Evolutionary conservation across 2,329 filamentous ascomycete genomes (phyloP), one percentile per base, ranked within the genome.

Genomic region (Macrophomina pseudophaseolina): DNA sequence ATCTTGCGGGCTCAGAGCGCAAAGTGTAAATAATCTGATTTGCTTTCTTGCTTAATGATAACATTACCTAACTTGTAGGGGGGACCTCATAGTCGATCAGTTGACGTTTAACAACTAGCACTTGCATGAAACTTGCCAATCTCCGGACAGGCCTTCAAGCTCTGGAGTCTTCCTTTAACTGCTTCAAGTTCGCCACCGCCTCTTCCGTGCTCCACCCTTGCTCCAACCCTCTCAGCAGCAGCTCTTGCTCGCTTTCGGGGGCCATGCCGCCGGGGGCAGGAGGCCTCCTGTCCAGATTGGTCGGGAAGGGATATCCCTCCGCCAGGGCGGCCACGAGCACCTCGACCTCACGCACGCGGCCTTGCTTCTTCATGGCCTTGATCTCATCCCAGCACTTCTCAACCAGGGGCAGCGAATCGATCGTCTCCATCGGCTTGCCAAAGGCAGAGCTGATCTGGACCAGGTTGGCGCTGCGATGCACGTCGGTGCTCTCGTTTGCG

Each of bases 231-330:
- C 75, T 77, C 3, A 80, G 53, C 35, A 88, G 68, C 12, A 87
- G 51, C 64, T 86, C 82, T 71, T 87, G 83, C 75, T 89, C 86
- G 68, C 84, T 87, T 71, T 84, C 82, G 3, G 87, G 87, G 9
- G 86, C 86, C 87, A 89, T 88, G 0, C 83, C 86, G 51, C 82
- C 83, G 0, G 82, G 82, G 35, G 80, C 82, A 0, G 87, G 87
- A 1, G 86, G 82, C 56, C 86, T 81, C 2, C 76, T 80, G 71
- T 89, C 87, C 58, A 89, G 69, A 73, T 89, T 88, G 5, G 86
- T 88, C 0, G 87, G 87, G 68, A 89, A 89, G 1, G 86, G 83
- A 73, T 89, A 89, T 0, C 86, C 87, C 40, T 88, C 84, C 0
- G 79, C 85, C 5, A 89, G 75, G 12, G 85, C 83, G 4, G 77